Evolutionary conservation across 768 basidiomycete genomes (phyloP), one percentile per base, ranked within the genome.

Genomic region (Exsudoporus frostii): DNA sequence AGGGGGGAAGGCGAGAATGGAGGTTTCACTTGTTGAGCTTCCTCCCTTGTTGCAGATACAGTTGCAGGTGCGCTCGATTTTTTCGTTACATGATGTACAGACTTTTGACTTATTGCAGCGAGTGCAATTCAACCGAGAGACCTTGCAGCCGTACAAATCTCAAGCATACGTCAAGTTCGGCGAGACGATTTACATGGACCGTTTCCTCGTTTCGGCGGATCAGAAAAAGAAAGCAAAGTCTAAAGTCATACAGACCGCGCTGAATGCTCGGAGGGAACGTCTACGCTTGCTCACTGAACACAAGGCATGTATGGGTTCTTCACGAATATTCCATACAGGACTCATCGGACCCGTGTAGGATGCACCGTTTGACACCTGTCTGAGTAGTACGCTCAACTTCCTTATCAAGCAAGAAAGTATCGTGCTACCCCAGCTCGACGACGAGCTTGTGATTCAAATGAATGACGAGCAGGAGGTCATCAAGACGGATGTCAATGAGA

Each of bases 31-130:
- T 24, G 83, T 96, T 5, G 86, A 95, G 55, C 76, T 93, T 15
- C 97, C 97, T 1, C 91, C 92, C 3, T 69, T 98, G 45, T 73
- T 99, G 34, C 97, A 99, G 65, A 90, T 99, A 40, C 97, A 99
- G 68, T 80, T 99, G 9, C 93, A 98, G 82, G 95, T 92, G 47
- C 13, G 55, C 79, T 61, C 48, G 45, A 11, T 10, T 33, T 30
- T 17, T n/a, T 30, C 22, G 11, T 36, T 37, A 33, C 10, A 19
- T 11, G 22, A 39, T 45, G 11, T 19, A 25, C 43, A 43, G 44
- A n/a, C 17, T 52, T 47, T 55, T 48, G 38, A 59, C 47, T 56
- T 43, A 44, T 46, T 22, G 19, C 60, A 95, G 92, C 77, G 94
- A 52, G 94, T 93, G 5, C 93, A 96, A 78, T 98, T 93, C 74